Conservation (phyloP, 371 early-diverging fungal species). For the Actinomucor elegans region DNA sequence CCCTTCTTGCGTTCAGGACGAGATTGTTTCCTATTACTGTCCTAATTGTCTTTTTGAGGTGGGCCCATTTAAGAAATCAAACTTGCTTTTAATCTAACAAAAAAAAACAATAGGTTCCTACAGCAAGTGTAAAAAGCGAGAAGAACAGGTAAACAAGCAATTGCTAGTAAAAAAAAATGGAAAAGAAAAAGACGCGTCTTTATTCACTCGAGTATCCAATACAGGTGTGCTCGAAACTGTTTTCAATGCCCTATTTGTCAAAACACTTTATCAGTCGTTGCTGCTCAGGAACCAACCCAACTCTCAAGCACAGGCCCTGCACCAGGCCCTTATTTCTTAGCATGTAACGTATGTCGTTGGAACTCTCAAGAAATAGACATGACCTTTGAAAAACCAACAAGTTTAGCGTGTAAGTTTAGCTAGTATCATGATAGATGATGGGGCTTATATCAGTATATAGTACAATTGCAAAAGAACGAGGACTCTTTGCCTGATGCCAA, state of each 20-base stretch:
- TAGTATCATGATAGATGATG: no score
- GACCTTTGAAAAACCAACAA: constrained; percentile 91
- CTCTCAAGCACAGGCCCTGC: constrained; percentile 22
- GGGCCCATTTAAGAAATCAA: background rate
- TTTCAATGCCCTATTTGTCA: constrained; percentile 92
- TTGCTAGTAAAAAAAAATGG: no score
- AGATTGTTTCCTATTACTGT: constrained; percentile 89
- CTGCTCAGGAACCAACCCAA: constrained; percentile 53
- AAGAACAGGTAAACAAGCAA: constrained; percentile 68
- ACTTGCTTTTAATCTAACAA: background rate
- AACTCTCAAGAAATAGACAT: constrained; percentile 86
- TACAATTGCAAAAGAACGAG: constrained; percentile 76
- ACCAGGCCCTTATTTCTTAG: constrained; percentile 58
- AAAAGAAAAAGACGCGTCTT: no score
- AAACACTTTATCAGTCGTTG: constrained; percentile 80
- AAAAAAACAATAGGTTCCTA: constrained; percentile 58
- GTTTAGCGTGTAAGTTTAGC: constrained; percentile 75
- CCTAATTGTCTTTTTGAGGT: constrained; percentile 95
- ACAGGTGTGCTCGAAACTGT: constrained; percentile 91
- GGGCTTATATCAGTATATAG: no score
- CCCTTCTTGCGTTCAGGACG: constrained; percentile 79
- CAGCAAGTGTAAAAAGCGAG: constrained; percentile 92
- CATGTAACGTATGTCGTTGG: constrained; percentile 91
- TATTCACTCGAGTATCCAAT: no score
- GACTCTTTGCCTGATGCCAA: constrained; percentile 70